Base-by-base conservation (phyloP, 1,139 yeast species). In the Schwanniomyces etchellsii region DNA sequence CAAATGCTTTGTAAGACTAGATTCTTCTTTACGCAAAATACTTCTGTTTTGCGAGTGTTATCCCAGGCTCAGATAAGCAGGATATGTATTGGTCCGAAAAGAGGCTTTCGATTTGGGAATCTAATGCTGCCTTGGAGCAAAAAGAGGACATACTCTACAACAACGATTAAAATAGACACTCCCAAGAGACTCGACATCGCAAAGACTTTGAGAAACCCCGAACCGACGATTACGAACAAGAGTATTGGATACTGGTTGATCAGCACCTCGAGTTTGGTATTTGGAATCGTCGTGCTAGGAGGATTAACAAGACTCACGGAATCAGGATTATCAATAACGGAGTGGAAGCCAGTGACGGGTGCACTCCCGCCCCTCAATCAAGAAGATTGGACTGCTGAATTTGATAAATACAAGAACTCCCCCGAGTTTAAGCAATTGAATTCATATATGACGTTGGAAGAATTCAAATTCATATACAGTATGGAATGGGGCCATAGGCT, bases 401-500 rank as follows among this genome's bases (percentile, higher is more conserved):
- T 91, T 50, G 64, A 57, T 20, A 82, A 85, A 50, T 93, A 93
- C 58, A 68, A 81, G 45, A 70, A 73, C 16, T 82, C 95, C 1
- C 99, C 99, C 1, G 99, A 93, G 52, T 93, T 86, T 55, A 77
- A 81, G 51, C 82, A 80, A 45, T 67, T 93, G 39, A 91, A 93
- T 59, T 81, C 96, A 1, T 88, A 88, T 53, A 88, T 93, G 52
- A 80, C 88, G 11, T 58, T 93, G 35, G 96, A 89, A 3, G 98
- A 93, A 52, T 93, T 85, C 67, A 88, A 93, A 58, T 91, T 89
- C 52, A 93, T 93, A 40, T 93, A 81, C 62, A 79, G 76, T 50
- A 91, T 91, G 97, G 99, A 93, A 60, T 93, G 98, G 99, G 81
- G 82, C 28, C 99, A 93, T 55, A 70, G 98, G 48, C 64, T 91